Percentiles rank a stretch among this genome's conserved stretches.
phyloP scores from a whole-genome alignment of 768 basidiomycete species.

The Hirschioporus abietinus region DNA sequence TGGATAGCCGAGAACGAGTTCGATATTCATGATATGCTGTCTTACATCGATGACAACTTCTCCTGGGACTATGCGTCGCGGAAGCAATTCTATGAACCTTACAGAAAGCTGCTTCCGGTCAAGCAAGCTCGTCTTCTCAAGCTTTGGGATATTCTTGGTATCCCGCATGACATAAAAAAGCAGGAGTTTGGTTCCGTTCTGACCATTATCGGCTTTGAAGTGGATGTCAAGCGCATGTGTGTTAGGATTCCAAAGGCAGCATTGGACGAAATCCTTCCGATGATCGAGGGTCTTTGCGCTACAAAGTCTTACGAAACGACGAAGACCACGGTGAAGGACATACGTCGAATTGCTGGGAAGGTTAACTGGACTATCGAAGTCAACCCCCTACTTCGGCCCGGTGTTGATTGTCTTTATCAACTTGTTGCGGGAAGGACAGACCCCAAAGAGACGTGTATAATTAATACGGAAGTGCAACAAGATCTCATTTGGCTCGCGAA shows the following conservation, averaged over 20 bases:
- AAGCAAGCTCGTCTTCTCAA: constrained; percentile 10
- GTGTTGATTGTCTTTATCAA: constrained; percentile 7
- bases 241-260: constrained; percentile 6
- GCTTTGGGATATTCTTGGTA: constrained; percentile 13
- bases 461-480: background rate
- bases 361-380: constrained; percentile 11
- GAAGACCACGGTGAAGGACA: background rate
- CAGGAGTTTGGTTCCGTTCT: constrained; percentile 8
- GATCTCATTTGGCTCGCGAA: constrained; percentile 10
- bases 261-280: constrained; percentile 3
- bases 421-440: constrained; percentile 8
- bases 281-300: background rate
- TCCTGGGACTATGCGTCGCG: constrained; percentile 1
- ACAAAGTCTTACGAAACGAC: background rate
- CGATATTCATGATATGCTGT: constrained; percentile 10
- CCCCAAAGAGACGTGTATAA: background rate
- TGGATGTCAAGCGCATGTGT: constrained; percentile 7
- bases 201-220: constrained; percentile 9
- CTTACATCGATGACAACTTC: constrained; percentile 17
- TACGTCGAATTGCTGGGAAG: constrained; percentile 9
- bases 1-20: constrained; percentile 13
- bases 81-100: constrained; percentile 9
- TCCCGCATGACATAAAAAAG: constrained; percentile 12
- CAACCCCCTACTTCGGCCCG: constrained; percentile 8
- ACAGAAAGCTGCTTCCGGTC: constrained; percentile 5